Base-by-base conservation (phyloP, 1,284 basidiomycete species). In the Ceratobasidium sp. region DNA sequence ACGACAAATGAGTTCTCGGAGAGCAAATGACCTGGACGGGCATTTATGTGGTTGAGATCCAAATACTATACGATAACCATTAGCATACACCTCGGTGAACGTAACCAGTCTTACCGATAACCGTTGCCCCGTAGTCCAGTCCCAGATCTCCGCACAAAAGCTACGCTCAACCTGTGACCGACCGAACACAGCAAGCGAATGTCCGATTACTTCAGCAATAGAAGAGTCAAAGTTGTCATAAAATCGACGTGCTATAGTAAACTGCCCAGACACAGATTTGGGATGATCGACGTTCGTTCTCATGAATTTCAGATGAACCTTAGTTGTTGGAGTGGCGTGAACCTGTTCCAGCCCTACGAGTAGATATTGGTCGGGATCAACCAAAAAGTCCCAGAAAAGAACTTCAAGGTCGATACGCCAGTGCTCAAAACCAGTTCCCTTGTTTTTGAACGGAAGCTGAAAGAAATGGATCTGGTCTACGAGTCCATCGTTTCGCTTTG, bases 321-420 rank as follows among this genome's bases (percentile, higher is more conserved):
- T 48, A 40, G 7, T 42, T 17, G 17, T 12, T 20, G 17, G 15
- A 3, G 20, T 20, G 61, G 20, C 40, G 33, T n/a, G 13, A 5
- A 44, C 48, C 7, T 17, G 44, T 20, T 46, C 38, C 44, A 28
- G 28, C 13, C 20, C 26, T n/a, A 66, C 64, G 3, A 66, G 44
- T 5, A 66, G 44, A 20, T 66, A 44, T 61, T 71, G 69, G 7
- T 71, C 69, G 10, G 69, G 69, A 33, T 71, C 69, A 13, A 71
- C 48, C 7, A 12, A 13, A 2, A 46, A 13, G 17, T 28, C 38
- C 17, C 23, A 9, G 6, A 48, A 10, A 9, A 26, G 15, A 3
- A 65, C n/a, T 46, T 20, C 20, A n/a, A 46, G 40, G n/a, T 42
- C 52, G 17, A 71, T 44, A 12, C 12, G 23, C 54, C 69, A 57